Evolutionary conservation across 2,329 filamentous ascomycete species (phyloP).

Genomic region (Botrytis fabae): DNA sequence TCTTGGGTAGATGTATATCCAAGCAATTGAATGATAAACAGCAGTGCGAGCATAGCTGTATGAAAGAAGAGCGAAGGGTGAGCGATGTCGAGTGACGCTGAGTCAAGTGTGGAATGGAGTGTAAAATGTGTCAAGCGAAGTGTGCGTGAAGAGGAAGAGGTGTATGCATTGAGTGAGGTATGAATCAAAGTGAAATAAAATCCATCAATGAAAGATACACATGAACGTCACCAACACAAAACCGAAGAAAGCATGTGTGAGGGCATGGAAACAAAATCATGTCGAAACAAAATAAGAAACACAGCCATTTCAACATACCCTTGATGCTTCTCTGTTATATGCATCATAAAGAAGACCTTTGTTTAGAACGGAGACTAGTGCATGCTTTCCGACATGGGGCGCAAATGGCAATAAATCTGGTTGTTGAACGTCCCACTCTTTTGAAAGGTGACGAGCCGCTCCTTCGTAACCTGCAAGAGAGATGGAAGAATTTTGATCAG

Average conservation of each 20-base stretch:
- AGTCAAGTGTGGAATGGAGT: not conserved
- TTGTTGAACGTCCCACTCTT: constrained; percentile 65
- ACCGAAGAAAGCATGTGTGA: not conserved
- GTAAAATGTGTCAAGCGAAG: not conserved
- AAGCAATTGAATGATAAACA: not conserved
- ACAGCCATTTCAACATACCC: constrained; percentile 30
- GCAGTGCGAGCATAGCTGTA: not conserved
- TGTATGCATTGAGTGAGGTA: not conserved
- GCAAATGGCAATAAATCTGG: constrained; percentile 65
- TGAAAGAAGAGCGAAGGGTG: not conserved
- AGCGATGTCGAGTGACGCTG: too few relatives aligned
- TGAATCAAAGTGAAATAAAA: too few relatives aligned
- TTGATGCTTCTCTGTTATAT: constrained; percentile 52
- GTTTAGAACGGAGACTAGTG: constrained; percentile 63
- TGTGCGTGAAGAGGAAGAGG: not conserved
- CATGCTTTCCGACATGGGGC: constrained; percentile 63
- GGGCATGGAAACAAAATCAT: not conserved
- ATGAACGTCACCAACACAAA: not conserved
- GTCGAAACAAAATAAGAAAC: not conserved
- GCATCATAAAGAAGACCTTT: constrained; percentile 62
- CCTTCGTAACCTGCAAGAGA: constrained; percentile 61
- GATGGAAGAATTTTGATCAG: constrained; percentile 25
- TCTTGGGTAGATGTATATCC: too few relatives aligned
- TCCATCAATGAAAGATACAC: not conserved
- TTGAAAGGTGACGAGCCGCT: constrained; percentile 66